phyloP scores from a whole-genome alignment of 345 rosid species.

The Lepidium sativum region DNA sequence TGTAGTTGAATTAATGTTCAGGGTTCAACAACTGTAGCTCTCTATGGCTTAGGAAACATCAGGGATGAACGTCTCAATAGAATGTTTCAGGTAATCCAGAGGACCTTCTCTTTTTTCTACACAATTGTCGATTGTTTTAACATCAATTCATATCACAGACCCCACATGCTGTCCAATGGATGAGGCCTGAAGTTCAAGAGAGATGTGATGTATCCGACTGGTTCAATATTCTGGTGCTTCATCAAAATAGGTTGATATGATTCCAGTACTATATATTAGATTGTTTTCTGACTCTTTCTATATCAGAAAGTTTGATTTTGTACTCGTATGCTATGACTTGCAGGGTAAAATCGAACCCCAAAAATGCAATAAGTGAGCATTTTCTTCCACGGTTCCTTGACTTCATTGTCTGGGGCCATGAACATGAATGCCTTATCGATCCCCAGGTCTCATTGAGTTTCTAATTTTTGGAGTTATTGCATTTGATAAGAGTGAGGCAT shows the following conservation, averaged over 20 bases:
- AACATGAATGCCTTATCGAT: constrained; percentile 92
- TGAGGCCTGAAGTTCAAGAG: constrained; percentile 96
- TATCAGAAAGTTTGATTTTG: neutral
- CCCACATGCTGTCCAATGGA: constrained; percentile 98
- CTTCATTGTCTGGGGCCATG: constrained; percentile 97
- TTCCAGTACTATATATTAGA: neutral
- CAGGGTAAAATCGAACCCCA: constrained; percentile 94
- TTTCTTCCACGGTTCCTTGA: constrained; percentile 92
- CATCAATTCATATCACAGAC: constrained; percentile 43
- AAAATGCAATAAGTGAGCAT: constrained; percentile 97
- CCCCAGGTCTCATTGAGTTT: constrained; percentile 57
- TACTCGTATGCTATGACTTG: constrained; percentile 11
- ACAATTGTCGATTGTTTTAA: constrained; percentile 3
- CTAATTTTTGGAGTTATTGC: neutral
- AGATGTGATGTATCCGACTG: constrained; percentile 76
- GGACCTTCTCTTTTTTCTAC: constrained; percentile 3
- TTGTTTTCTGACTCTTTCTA: neutral
- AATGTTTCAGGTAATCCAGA: constrained; percentile 81
- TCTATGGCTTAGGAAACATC: constrained; percentile 96
- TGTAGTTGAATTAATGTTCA: constrained; percentile 24
- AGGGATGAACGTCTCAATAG: constrained; percentile 96
- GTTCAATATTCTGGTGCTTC: constrained; percentile 97
- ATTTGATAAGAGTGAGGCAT: neutral
- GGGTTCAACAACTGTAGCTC: constrained; percentile 95
- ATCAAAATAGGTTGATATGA: constrained; percentile 78